Evolutionary conservation across 192 early-diverging fungal species (phyloP).

Genomic region (Kappamyces sp.): DNA sequence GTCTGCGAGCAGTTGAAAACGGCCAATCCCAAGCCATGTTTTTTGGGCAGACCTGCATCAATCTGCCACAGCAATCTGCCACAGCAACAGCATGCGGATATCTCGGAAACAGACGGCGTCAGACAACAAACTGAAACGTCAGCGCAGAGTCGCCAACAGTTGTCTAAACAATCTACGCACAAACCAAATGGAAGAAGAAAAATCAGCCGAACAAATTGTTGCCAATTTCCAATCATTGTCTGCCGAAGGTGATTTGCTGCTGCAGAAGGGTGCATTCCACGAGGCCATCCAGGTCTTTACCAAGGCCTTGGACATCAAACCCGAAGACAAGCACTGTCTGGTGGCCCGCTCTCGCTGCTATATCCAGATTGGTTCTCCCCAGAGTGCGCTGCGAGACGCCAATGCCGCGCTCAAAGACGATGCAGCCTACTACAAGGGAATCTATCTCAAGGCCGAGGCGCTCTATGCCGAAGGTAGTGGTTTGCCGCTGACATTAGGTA

Average conservation of each 20-base stretch:
- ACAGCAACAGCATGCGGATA: constrained; percentile 3
- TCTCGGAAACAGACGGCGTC: not conserved
- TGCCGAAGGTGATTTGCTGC: constrained; percentile 47
- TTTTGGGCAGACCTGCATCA: not conserved
- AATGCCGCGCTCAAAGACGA: constrained; percentile 37
- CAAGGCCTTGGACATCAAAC: constrained; percentile 40
- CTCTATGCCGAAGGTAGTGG: constrained; percentile 33
- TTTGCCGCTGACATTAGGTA: too few relatives aligned
- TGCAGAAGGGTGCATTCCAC: constrained; percentile 37
- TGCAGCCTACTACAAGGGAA: constrained; percentile 33
- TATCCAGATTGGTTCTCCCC: constrained; percentile 35
- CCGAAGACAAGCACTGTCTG: constrained; percentile 39
- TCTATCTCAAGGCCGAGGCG: constrained; percentile 50
- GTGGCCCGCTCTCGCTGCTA: constrained; percentile 42
- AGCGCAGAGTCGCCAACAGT: constrained; percentile 1
- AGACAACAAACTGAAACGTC: not conserved
- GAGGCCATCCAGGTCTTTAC: constrained; percentile 50
- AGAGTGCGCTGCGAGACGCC: constrained; percentile 41
- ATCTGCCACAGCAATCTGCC: not conserved
- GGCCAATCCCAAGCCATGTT: not conserved
- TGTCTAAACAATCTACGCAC: not conserved
- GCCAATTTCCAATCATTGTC: constrained; percentile 36
- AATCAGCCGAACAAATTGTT: constrained; percentile 21
- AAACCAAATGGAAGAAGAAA: constrained; percentile 14
- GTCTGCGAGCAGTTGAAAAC: not conserved